These are phyloP conservation scores for Cylindrodendrum hubeiense DNA, from an alignment of 2,329 filamentous ascomycete species.

Conservation along the genomic window DNA sequence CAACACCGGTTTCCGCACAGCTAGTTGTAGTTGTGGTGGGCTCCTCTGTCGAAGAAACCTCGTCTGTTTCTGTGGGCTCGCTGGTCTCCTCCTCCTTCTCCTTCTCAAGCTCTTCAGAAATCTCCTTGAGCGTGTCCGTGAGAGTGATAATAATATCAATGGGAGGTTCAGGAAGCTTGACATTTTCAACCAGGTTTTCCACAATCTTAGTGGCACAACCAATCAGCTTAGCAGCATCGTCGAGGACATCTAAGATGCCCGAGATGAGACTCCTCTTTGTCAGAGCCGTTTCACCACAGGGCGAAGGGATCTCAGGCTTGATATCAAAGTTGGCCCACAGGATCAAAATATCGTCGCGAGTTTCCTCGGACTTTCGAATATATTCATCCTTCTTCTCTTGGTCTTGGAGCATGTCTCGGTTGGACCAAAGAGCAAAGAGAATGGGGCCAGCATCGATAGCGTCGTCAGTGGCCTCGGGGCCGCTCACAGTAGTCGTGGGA, in stretches of 20 bases:
- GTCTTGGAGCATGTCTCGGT: constrained; percentile 19
- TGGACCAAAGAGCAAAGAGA: constrained; percentile 19
- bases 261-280: constrained; percentile 26
- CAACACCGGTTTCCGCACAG: neutral
- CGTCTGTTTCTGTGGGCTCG: neutral
- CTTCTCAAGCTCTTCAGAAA: constrained; percentile 19
- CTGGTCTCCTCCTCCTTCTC: constrained; percentile 20
- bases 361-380: constrained; percentile 19
- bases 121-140: constrained; percentile 29
- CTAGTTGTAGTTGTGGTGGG: neutral
- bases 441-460: constrained; percentile 10
- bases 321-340: constrained; percentile 19
- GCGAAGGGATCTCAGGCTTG: constrained; percentile 13
- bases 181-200: constrained; percentile 2
- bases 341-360: constrained; percentile 9
- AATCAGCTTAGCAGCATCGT: constrained; percentile 4
- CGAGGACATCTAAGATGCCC: constrained; percentile 5
- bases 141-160: constrained; percentile 17
- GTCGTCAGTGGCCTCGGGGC: constrained; percentile 2
- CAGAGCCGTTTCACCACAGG: constrained; percentile 12
- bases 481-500: constrained; percentile 4
- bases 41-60: neutral
- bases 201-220: constrained; percentile 5
- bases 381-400: constrained; percentile 22
- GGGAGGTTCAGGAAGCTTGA: constrained; percentile 20